Base-by-base conservation (phyloP, 2,329 filamentous ascomycete species). In the Trichothecium sympodiale region DNA sequence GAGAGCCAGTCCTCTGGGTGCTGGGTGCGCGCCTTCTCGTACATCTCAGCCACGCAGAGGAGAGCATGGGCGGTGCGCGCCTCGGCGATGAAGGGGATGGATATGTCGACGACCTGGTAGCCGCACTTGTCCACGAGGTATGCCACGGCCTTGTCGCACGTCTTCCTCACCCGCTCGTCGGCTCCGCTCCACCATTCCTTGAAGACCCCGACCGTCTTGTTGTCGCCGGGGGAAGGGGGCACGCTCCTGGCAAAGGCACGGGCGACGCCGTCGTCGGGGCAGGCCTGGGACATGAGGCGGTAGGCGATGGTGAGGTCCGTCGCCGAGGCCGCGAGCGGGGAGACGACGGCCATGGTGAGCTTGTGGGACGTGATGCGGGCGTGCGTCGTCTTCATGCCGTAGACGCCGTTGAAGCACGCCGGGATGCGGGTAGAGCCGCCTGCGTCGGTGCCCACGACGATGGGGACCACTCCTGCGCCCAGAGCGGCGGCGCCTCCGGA, bases 281-380 rank as follows among this genome's bases (percentile, higher is more conserved):
- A 72, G 0, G 85, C 82, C 35, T 76, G 70, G 3, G 83, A 71
- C 71, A 93, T 86, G 47, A 83, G 54, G 34, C 83, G 77, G 61
- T 91, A 95, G n/a, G 83, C 80, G 35, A 87, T 67, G 41, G 81
- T 80, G 5, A 95, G 71, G 49, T 94, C 88, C 26, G 77, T 66
- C 42, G 83, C 83, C 37, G 71, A 89, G 33, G 75, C 70, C 13
- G 84, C 81, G 48, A 94, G 71, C 7, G 88, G 87, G 0, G 85
- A 84, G 6, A 74, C 64, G 13, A 91, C 80, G 38, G 65, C 69
- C 50, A 75, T 66, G 37, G 65, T 67, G 25, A 31, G 9, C 36
- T 64, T 67, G 47, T 62, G 63, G 55, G 67, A 65, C 39, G 59
- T 65, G 5, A 83, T 71, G 27, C 86, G 78, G 49, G 80, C 73